Conservation (phyloP, 495 filamentous ascomycete genomes). For the Pseudevernia furfuracea region DNA sequence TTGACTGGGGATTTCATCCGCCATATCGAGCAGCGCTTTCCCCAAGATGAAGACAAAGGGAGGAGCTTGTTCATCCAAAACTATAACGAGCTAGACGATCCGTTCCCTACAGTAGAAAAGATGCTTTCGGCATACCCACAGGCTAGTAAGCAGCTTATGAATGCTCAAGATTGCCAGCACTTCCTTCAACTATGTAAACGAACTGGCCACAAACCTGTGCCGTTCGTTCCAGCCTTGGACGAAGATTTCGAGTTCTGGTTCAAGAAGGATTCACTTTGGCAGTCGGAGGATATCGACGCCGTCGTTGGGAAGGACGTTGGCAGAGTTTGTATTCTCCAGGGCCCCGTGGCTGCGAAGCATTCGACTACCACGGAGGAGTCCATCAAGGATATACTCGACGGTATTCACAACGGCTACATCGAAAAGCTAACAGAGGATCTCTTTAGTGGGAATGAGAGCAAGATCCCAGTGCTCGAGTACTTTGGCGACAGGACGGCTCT, state of each 20-base stretch:
- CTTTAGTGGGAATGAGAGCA: too few relatives aligned
- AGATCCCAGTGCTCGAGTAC: too few relatives aligned
- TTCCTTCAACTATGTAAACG: conserved; percentile 30
- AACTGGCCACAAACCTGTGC: conserved; percentile 33
- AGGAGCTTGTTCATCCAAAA: too few relatives aligned
- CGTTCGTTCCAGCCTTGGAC: conserved; percentile 35
- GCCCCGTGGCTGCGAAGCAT: conserved; percentile 31
- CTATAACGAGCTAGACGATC: too few relatives aligned
- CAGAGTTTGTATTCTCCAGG: conserved; percentile 37
- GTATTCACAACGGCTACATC: not conserved
- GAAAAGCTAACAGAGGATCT: too few relatives aligned
- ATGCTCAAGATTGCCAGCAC: conserved; percentile 31
- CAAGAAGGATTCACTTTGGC: conserved; percentile 42
- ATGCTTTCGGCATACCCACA: conserved; percentile 11
- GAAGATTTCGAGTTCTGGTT: conserved; percentile 40
- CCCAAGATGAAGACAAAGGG: too few relatives aligned
- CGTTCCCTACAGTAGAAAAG: too few relatives aligned
- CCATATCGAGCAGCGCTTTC: too few relatives aligned
- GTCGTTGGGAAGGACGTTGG: conserved; percentile 34
- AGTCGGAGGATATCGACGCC: conserved; percentile 37
- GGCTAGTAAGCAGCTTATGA: conserved; percentile 25
- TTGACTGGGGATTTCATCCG: too few relatives aligned
- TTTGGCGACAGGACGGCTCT: too few relatives aligned
- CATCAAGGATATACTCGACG: not conserved
- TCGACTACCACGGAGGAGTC: conserved; percentile 7